Base-by-base conservation (phyloP, 164 flowering plant genomes). In the Stephania cephalantha region DNA sequence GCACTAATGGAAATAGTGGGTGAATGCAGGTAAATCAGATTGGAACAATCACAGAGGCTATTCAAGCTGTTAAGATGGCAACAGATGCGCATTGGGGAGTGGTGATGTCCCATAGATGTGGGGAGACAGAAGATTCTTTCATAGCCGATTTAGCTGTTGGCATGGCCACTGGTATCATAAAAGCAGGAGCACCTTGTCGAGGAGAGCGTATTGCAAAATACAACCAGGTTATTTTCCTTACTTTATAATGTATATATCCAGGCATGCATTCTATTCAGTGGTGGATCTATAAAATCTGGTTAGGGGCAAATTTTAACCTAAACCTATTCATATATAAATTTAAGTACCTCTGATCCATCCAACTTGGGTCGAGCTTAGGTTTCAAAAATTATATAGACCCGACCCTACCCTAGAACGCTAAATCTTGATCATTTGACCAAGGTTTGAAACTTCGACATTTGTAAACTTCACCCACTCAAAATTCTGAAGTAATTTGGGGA, bases 151-250 rank as follows among this genome's bases (percentile, higher is more conserved):
- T 95, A 67, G 85, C 96, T 65, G 98, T 95, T 78, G 99, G 98
- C 42, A 86, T 95, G 70, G 87, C 87, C 63, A 83, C 91, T 9
- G 89, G 97, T 80, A 97, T 89, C 85, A 88, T 93, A 74, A 95
- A 93, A 83, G 95, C 97, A 15, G 98, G 98, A 72, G 98, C 97
- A 75, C 97, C 97, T 76, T 90, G 97, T 83, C 78, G 99, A 61
- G 98, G 99, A 78, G 99, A 95, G 86, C 88, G 97, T 44, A 78
- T 93, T 17, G 88, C 90, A 2, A 95, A 95, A 83, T 95, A 95
- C 83, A 93, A 95, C 81, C 97, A 95, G 97, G 98, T 95, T 30
- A 9, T 73, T 55, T 68, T 9, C 46, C 44, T 67, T 29, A 58
- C 13, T 53, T 31, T 20, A 73, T 22, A 31, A 20, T n/a, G 6